A percentile compares a stretch with the other conserved stretches of the same genome.
Evolutionary conservation across 2,329 filamentous ascomycete species (phyloP).

Genomic region (Diaporthe vexans): DNA sequence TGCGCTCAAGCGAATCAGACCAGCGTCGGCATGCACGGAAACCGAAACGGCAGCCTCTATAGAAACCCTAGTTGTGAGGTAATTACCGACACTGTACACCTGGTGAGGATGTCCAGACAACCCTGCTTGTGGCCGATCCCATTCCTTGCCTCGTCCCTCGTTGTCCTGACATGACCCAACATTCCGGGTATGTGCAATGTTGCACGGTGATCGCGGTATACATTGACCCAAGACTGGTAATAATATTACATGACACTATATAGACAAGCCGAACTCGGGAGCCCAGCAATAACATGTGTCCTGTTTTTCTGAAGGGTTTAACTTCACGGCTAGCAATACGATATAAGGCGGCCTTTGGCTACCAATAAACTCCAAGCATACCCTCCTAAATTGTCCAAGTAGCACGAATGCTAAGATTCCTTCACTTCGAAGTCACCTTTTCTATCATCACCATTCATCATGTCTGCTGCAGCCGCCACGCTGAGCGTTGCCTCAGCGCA

Average conservation of each 20-base stretch:
- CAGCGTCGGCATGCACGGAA: background rate
- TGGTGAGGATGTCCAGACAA: background rate
- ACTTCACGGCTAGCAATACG: background rate
- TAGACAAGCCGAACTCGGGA: background rate
- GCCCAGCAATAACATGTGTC: too few relatives aligned
- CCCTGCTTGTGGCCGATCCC: slow-evolving; percentile 4
- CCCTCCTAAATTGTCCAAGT: background rate
- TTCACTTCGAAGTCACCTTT: accelerated
- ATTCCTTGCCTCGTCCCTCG: background rate
- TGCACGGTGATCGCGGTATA: background rate
- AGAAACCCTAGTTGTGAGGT: background rate
- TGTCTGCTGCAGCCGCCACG: slow-evolving; percentile 14
- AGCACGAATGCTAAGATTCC: background rate
- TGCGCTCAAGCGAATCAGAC: background rate
- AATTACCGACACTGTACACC: background rate
- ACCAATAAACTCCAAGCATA: background rate
- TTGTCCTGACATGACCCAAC: background rate
- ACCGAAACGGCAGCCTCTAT: background rate
- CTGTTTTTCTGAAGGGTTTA: too few relatives aligned
- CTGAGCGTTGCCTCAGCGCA: background rate
- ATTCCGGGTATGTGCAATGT: too few relatives aligned
- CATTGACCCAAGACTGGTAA: background rate
- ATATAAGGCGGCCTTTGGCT: background rate
- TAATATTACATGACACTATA: background rate
- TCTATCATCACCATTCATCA: background rate